phyloP scores from a whole-genome alignment of 106 monocot genomes.

The Dendrobium nobile region DNA sequence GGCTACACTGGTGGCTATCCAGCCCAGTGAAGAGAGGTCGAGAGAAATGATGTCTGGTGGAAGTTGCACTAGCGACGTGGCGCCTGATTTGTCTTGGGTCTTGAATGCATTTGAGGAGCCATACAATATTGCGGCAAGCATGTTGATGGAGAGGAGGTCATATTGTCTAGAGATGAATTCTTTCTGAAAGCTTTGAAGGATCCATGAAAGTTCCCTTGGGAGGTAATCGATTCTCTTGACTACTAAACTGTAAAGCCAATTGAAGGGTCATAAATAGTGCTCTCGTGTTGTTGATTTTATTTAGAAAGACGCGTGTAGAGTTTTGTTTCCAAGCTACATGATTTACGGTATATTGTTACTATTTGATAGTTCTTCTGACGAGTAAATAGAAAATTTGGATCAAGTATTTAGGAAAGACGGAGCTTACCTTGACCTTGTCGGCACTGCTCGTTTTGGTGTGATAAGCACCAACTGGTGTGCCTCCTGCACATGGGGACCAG shows the following conservation, averaged over 20 bases:
- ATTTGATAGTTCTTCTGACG: background rate
- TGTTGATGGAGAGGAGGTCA: conserved; percentile 57
- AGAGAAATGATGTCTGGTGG: background rate
- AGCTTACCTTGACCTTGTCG: background rate
- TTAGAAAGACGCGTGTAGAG: background rate
- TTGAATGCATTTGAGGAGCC: conserved; percentile 77
- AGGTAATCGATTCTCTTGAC: background rate
- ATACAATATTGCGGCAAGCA: conserved; percentile 47
- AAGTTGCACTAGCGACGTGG: background rate
- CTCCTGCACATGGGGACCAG: background rate
- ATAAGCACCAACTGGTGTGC: background rate
- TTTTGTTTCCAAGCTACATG: background rate
- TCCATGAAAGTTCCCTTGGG: background rate
- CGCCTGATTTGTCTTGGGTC: conserved; percentile 37
- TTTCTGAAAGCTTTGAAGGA: conserved; percentile 28
- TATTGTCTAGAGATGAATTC: conserved; percentile 97
- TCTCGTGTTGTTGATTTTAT: background rate
- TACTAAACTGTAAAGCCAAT: background rate
- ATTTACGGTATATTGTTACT: background rate
- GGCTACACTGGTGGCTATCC: conserved; percentile 73
- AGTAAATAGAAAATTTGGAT: background rate
- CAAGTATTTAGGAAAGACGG: background rate
- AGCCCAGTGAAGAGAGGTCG: conserved; percentile 41
- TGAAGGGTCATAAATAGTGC: background rate
- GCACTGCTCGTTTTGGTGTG: background rate